Evolutionary conservation across 208 protist species (phyloP).

Genomic region (Endotrypanum monterogeii): DNA sequence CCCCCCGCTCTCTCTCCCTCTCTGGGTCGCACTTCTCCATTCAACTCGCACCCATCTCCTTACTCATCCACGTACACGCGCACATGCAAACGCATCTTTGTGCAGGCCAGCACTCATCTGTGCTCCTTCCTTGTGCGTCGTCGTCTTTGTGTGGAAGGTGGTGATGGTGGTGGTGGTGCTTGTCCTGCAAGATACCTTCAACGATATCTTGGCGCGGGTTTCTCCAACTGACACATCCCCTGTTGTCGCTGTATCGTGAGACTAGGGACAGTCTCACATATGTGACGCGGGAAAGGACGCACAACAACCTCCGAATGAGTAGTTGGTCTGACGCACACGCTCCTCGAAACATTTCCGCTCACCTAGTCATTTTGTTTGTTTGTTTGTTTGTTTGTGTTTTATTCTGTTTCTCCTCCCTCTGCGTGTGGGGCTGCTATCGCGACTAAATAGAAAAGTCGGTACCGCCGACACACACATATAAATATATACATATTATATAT

Average conservation of each 20-base stretch:
- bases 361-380: not conserved
- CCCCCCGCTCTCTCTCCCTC: not conserved
- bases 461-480: not conserved
- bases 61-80: not conserved
- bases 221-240: not conserved
- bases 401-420: not conserved
- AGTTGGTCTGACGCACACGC: not conserved
- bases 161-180: no score
- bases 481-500: not conserved
- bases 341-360: not conserved
- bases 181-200: not conserved
- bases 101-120: not conserved
- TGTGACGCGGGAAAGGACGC: not conserved
- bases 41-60: not conserved
- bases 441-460: not conserved
- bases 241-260: not conserved
- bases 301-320: not conserved
- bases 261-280: not conserved
- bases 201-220: not conserved
- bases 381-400: not conserved
- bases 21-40: not conserved
- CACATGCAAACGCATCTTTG: conserved; percentile 8
- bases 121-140: not conserved
- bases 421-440: not conserved
- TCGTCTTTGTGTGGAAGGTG: no score